A percentile compares a stretch with the other conserved stretches of the same genome.
Evolutionary conservation across 2,329 filamentous ascomycete species (phyloP).

Genomic region (Venturia nashicola): DNA sequence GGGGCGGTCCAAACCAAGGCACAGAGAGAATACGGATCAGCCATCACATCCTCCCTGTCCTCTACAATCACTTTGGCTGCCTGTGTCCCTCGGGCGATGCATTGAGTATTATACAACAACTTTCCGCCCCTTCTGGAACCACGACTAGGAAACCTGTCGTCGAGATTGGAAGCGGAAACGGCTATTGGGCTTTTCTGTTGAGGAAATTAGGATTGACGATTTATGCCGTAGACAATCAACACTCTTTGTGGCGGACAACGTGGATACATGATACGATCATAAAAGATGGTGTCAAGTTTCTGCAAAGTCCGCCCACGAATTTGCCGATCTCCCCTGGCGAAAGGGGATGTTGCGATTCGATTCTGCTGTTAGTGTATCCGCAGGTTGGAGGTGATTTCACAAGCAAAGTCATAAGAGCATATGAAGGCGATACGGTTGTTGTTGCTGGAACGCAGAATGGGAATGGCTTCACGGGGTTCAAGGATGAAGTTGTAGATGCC

Average conservation of each 20-base stretch:
- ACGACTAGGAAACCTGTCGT: constrained; percentile 37
- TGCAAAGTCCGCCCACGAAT: constrained; percentile 31
- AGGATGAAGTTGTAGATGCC: constrained; percentile 48
- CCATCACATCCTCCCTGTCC: constrained; percentile 58
- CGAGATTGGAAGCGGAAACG: constrained; percentile 60
- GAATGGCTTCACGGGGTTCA: constrained; percentile 64
- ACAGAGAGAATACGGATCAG: constrained; percentile 42
- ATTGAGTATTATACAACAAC: constrained; percentile 45
- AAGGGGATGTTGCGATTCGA: constrained; percentile 31
- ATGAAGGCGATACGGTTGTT: constrained; percentile 51
- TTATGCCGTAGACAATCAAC: constrained; percentile 52
- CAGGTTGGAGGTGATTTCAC: constrained; percentile 59
- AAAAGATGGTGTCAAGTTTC: constrained; percentile 47
- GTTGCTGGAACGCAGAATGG: constrained; percentile 63
- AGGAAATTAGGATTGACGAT: constrained; percentile 44
- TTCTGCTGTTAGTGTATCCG: constrained; percentile 62
- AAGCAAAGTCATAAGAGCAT: constrained; percentile 46
- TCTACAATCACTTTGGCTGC: constrained; percentile 73
- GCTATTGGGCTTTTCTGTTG: constrained; percentile 66
- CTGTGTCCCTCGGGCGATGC: constrained; percentile 56
- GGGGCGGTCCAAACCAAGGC: constrained; percentile 46
- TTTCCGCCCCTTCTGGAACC: constrained; percentile 26
- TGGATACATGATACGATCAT: constrained; percentile 59
- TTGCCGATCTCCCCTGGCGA: constrained; percentile 21
- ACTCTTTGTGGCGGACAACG: constrained; percentile 54